phyloP scores from a whole-genome alignment of 164 flowering plant species.

The Macadamia tetraphylla region DNA sequence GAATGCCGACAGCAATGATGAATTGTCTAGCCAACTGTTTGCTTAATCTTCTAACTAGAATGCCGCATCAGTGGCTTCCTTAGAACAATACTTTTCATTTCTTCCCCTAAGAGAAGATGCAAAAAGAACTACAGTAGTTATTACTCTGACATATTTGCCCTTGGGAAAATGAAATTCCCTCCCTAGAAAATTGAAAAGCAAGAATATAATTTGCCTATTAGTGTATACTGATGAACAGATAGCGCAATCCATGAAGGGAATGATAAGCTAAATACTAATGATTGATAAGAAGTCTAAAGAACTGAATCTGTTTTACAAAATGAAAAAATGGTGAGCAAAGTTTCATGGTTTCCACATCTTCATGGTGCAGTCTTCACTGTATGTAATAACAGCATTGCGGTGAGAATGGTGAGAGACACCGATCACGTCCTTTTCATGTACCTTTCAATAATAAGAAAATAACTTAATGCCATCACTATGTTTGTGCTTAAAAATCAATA shows the following conservation, averaged over 20 bases:
- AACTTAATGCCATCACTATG: not conserved
- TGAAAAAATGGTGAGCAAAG: not conserved
- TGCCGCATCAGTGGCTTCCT: too few relatives aligned
- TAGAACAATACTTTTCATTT: too few relatives aligned
- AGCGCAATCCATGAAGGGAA: not conserved
- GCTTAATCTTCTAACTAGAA: too few relatives aligned
- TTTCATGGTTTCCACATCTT: slow-evolving; percentile 83
- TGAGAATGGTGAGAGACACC: slow-evolving; percentile 97
- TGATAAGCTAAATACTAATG: not conserved
- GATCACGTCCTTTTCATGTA: slow-evolving; percentile 91
- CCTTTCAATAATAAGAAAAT: slow-evolving; percentile 34
- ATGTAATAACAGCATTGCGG: slow-evolving; percentile 75
- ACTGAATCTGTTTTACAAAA: not conserved
- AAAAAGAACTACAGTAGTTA: not conserved
- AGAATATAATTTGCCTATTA: not conserved
- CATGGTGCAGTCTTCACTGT: slow-evolving; percentile 76
- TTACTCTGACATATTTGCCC: too few relatives aligned
- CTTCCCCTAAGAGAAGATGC: too few relatives aligned
- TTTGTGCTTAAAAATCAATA: not conserved
- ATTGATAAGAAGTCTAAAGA: not conserved
- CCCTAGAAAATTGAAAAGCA: not conserved
- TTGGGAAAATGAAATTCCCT: not conserved
- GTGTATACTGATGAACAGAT: not conserved
- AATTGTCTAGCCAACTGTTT: too few relatives aligned
- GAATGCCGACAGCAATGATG: too few relatives aligned